A percentile compares a stretch with the other conserved stretches of the same genome.
Evolutionary conservation across 208 protist genomes (phyloP).

Genomic region (Trypanosomatidae sp.): DNA sequence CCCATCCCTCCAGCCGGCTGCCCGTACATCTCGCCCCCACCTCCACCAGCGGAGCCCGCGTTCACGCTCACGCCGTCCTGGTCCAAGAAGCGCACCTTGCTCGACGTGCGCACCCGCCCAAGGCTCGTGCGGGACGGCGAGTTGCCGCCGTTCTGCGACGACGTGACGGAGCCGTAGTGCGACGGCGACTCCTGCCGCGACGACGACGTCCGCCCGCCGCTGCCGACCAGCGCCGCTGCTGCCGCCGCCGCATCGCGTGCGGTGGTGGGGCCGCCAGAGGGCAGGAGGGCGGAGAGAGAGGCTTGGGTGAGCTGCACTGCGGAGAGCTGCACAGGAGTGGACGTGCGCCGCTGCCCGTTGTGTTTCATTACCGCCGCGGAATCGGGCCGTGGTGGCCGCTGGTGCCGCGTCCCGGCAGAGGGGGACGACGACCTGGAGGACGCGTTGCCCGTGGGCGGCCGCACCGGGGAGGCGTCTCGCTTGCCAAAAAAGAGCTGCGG

Average conservation of each 20-base stretch:
- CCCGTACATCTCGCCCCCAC: neutral
- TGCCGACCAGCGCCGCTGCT: neutral
- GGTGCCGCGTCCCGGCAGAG: no score
- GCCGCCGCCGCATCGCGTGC: no score
- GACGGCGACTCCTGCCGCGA: conserved; percentile 2
- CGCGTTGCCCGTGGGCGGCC: neutral
- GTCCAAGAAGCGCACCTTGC: conserved; percentile 19
- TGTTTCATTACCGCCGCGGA: neutral
- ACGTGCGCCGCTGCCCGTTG: neutral
- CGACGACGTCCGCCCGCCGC: neutral
- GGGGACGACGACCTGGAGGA: neutral
- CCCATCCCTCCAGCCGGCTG: neutral
- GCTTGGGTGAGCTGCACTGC: no score
- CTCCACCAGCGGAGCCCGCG: no score
- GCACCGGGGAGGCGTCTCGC: conserved; percentile 7
- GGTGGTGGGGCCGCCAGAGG: no score
- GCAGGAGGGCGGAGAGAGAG: no score
- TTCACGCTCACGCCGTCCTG: neutral
- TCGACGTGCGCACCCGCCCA: conserved; percentile 13
- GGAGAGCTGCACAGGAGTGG: no score
- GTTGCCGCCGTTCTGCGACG: conserved; percentile 14
- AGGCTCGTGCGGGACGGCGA: conserved; percentile 11
- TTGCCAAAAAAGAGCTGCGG: conserved; percentile 28
- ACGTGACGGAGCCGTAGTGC: conserved; percentile 14
- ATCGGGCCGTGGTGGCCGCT: neutral